Evolutionary conservation across 768 basidiomycete genomes (phyloP).

Genomic region (Coprinopsis marcescibilis): DNA sequence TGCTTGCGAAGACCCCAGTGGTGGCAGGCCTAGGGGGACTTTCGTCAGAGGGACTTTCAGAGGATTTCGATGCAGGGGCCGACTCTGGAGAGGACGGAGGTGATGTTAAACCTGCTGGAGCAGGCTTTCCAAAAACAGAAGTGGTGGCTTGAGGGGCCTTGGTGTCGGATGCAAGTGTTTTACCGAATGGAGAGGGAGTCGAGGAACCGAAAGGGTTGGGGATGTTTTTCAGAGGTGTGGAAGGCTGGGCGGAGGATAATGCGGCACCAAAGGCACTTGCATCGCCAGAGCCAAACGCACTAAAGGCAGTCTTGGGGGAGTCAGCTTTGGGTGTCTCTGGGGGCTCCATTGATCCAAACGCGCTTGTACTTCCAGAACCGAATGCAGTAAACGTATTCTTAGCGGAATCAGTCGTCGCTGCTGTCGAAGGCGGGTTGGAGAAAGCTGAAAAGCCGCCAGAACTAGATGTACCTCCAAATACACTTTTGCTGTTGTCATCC

Average conservation of each 20-base stretch:
- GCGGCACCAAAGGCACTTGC: too few relatives aligned
- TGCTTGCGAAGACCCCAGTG: slow-evolving; percentile 26
- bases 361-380: background rate
- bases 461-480: background rate
- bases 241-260: too few relatives aligned
- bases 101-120: slow-evolving; percentile 4
- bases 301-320: background rate
- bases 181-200: background rate
- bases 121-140: background rate
- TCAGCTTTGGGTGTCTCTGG: background rate
- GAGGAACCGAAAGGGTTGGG: background rate
- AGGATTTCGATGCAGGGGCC: background rate
- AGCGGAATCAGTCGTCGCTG: background rate
- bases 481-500: background rate
- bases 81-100: slow-evolving; percentile 14
- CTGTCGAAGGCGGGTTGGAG: background rate
- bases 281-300: background rate
- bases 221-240: too few relatives aligned
- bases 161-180: background rate
- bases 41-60: background rate
- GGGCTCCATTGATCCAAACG: too few relatives aligned
- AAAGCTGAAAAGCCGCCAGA: slow-evolving; percentile 1
- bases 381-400: background rate
- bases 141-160: slow-evolving; percentile 9
- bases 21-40: slow-evolving; percentile 1